phyloP scores from a whole-genome alignment of 441 rosid genomes.

The Daphne laureola region DNA sequence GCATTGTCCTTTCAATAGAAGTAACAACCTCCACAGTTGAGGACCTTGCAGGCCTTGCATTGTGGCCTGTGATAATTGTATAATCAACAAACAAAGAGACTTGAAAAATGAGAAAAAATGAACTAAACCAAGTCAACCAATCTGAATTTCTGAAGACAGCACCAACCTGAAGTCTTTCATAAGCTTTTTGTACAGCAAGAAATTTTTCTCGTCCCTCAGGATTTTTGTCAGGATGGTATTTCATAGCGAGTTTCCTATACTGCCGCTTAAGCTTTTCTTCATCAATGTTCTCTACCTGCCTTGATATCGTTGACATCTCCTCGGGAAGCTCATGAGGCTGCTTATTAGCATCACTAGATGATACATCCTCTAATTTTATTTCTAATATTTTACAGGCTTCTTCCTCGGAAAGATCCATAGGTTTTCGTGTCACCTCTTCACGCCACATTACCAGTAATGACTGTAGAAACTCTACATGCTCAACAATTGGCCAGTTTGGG shows the following conservation, averaged over 20 bases:
- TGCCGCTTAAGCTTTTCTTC: constrained; percentile 99
- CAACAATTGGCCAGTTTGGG: constrained; percentile 98
- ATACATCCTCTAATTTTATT: constrained; percentile 75
- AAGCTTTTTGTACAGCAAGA: constrained; percentile 98
- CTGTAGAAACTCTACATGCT: constrained; percentile 98
- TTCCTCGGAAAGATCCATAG: constrained; percentile 99
- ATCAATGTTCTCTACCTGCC: constrained; percentile 94
- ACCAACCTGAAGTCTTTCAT: constrained; percentile 96
- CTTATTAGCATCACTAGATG: constrained; percentile 40
- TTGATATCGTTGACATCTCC: constrained; percentile 60
- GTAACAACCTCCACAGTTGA: constrained; percentile 98
- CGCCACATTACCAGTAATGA: constrained; percentile 99
- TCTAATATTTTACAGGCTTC: constrained; percentile 96
- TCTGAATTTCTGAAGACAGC: constrained; percentile 6
- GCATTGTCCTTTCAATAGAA: constrained; percentile 94
- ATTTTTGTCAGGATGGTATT: constrained; percentile 98
- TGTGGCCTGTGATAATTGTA: constrained; percentile 62
- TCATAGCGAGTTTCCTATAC: constrained; percentile 99
- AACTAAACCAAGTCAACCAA: constrained; percentile 9
- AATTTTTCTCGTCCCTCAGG: constrained; percentile 99
- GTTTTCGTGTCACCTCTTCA: constrained; percentile 94
- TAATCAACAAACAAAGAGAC: background rate
- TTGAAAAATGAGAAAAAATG: constrained; percentile 1
- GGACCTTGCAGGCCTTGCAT: constrained; percentile 99
- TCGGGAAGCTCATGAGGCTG: constrained; percentile 43